Percentiles rank a stretch among this genome's conserved stretches.
Evolutionary conservation across 1,284 basidiomycete species (phyloP).

Genomic region (Mycosarcoma maydis): DNA sequence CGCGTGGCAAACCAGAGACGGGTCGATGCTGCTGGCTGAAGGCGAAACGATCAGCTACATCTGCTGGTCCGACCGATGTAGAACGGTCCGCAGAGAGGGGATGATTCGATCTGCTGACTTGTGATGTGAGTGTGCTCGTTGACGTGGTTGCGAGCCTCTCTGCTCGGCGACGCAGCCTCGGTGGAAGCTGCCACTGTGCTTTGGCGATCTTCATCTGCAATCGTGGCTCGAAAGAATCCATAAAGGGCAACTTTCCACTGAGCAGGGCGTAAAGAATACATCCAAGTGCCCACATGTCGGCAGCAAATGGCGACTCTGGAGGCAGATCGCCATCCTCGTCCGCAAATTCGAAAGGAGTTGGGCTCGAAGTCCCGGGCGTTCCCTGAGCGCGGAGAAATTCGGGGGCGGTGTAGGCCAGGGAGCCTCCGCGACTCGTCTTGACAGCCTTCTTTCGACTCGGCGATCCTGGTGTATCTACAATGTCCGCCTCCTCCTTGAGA

Average conservation of each 20-base stretch:
- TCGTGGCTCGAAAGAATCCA: slow-evolving; percentile 58
- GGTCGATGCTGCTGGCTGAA: slow-evolving; percentile 29
- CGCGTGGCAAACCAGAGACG: slow-evolving; percentile 7
- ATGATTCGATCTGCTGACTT: slow-evolving; percentile 17
- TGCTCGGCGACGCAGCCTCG: slow-evolving; percentile 43
- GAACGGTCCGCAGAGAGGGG: slow-evolving; percentile 16
- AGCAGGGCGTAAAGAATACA: slow-evolving; percentile 60
- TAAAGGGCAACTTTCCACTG: slow-evolving; percentile 54
- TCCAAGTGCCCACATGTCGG: slow-evolving; percentile 62
- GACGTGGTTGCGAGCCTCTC: slow-evolving; percentile 28
- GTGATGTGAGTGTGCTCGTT: slow-evolving; percentile 24
- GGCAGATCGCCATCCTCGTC: slow-evolving; percentile 10
- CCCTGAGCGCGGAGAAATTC: slow-evolving; percentile 48
- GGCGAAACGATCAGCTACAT: slow-evolving; percentile 23
- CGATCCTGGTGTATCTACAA: neutral
- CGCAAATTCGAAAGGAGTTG: slow-evolving; percentile 8
- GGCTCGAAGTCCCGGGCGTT: slow-evolving; percentile 20
- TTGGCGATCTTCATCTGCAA: slow-evolving; percentile 60
- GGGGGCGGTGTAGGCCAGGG: slow-evolving; percentile 56
- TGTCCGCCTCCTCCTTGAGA: slow-evolving; percentile 27
- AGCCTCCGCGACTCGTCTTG: slow-evolving; percentile 46
- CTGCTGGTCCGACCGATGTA: slow-evolving; percentile 12
- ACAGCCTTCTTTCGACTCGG: slow-evolving; percentile 1
- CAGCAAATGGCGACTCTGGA: slow-evolving; percentile 49
- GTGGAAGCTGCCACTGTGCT: slow-evolving; percentile 57